Base-by-base conservation (phyloP, 495 filamentous ascomycete species). In the Aspergillus ostianus region DNA sequence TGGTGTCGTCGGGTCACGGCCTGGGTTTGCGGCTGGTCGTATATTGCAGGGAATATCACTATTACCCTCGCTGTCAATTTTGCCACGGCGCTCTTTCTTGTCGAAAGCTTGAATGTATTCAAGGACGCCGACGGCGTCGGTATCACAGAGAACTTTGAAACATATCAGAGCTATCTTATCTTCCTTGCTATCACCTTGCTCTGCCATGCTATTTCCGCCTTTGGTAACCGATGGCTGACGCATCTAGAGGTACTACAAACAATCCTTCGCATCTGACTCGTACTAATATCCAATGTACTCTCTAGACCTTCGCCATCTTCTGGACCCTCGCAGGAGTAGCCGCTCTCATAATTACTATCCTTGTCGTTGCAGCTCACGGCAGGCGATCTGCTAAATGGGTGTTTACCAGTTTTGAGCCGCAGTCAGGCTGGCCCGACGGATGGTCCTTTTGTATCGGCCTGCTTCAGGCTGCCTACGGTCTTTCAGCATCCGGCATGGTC, bases 1-100 rank as follows among this genome's bases (percentile, higher is more conserved):
- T 71, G 69, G 52, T 88, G 81, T 75, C 81, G 80, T 4, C 81
- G 81, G 5, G 61, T 83, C 27, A 69, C 87, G 18, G 81, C 80
- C 29, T 90, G 82, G 79, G 77, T 84, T 15, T 85, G 83, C 6
- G 87, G 87, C 18, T 90, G 87, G 87, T 80, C 89, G 56, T 88
- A 84, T 59, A 77, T 86, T 13, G 79, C 81, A n/a, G 87, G 85
- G 0, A 88, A 86, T 79, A 85, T 87, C 50, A 75, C 73, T 10
- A 68, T 77, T 13, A 73, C 73, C 2, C 66, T 76, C 2, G 69
- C 69, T 0, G 71, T 72, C 21, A 74, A 73, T 23, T 73, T 79
- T 23, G 67, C 60, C 7, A 67, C 64, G 4, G 47, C 62, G 27
- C 62, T 62, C 4, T 59, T 62, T 36, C 47, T 64, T 9, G 54